These are phyloP conservation scores for Graphiopsis chlorocephala DNA, from an alignment of 2,329 filamentous ascomycete species.

Conservation along the genomic window DNA sequence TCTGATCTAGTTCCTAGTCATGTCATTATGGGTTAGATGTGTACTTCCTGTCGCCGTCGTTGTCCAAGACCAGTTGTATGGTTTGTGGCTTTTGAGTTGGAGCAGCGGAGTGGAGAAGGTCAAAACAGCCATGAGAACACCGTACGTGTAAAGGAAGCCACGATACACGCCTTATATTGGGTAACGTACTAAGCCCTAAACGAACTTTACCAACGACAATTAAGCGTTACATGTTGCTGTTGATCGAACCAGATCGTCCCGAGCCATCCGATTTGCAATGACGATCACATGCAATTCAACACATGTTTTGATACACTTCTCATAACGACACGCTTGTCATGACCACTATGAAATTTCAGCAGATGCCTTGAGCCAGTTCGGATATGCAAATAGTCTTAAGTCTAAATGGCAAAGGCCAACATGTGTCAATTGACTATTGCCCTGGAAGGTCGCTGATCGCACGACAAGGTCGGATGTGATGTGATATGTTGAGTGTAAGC, in stretches of 20 bases:
- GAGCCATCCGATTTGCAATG: neutral
- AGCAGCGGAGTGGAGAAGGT: neutral
- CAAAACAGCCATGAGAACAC: no score
- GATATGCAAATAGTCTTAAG: neutral
- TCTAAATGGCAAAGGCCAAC: neutral
- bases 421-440: neutral
- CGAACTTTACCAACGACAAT: neutral
- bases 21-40: neutral
- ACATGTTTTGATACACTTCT: neutral
- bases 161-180: neutral
- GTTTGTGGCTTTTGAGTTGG: neutral
- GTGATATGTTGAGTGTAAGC: neutral
- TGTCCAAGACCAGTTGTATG: neutral
- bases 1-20: neutral
- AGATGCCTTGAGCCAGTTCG: neutral
- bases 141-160: no score
- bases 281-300: neutral
- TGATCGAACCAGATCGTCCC: neutral
- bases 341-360: neutral
- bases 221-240: no score
- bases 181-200: neutral
- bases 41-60: neutral
- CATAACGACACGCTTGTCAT: neutral
- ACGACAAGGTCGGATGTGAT: neutral
- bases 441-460: neutral